Base-by-base conservation (phyloP, 495 filamentous ascomycete species). In the Pseudomonodictys pantanalensis region DNA sequence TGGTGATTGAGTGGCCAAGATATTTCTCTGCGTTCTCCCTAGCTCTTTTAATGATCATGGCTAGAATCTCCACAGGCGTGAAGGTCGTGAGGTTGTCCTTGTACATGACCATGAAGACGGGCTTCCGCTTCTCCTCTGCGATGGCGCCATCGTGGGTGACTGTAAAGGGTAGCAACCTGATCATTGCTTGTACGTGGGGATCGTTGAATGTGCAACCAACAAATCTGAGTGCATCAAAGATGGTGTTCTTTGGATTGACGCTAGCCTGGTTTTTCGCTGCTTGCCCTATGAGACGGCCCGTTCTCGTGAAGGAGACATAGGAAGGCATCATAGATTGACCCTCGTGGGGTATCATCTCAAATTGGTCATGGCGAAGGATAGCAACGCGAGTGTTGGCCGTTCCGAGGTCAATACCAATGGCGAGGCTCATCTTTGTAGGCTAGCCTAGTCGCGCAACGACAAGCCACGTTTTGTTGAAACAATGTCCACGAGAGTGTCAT, bases 221-320 rank as follows among this genome's bases (percentile, higher is more conserved):
- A 68, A 98, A 81, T 78, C 93, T 91, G 86, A 97, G 97, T 71
- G 92, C 90, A 76, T 98, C 93, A 81, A 97, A 98, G 79, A 98
- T 86, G 64, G 95, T 97, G 83, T 97, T 95, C 70, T 78, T 77
- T 48, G 93, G 93, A 85, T 97, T 98, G 86, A 97, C 95, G 75
- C 93, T 93, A 72, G 95, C 92, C 81, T 97, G 93, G 83, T 97
- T 98, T 88, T 97, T 97, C 74, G 93, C 93, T 33, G 92, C 88
- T 83, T 98, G 93, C 79, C 93, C 93, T 77, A 98, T 96, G 72
- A 98, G 81, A 75, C 95, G 90, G 83, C 97, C 93, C 73, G 89
- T 89, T 75, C 95, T 91, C 74, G 92, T 97, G 88, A 98, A 97
- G 65, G 89, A 91, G 73, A 98, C 93, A 79, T 96, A 98, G 17